Percentiles rank a stretch among this genome's conserved stretches.
Evolutionary conservation across 2,329 filamentous ascomycete genomes (phyloP).

Genomic region (Piedraia hortae): DNA sequence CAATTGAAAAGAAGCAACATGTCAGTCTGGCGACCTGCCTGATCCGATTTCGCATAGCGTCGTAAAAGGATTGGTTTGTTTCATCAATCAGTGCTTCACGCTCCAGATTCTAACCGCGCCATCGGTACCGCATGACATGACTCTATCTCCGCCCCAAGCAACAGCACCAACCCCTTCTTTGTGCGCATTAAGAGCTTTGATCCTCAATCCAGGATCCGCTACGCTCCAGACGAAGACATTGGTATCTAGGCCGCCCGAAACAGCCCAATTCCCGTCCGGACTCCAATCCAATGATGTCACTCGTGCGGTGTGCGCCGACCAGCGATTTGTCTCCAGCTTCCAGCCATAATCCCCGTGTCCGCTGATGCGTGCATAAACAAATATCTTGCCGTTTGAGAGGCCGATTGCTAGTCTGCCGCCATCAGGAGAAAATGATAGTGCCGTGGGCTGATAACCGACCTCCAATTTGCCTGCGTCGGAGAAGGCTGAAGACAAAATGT

Average conservation of each 20-base stretch:
- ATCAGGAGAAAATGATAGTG: constrained; percentile 55
- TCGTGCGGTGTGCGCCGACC: constrained; percentile 42
- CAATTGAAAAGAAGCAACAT: no score
- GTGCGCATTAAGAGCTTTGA: constrained; percentile 69
- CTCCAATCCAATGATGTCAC: constrained; percentile 54
- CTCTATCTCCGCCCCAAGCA: constrained; percentile 45
- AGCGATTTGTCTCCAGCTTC: constrained; percentile 52
- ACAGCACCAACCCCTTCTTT: constrained; percentile 88
- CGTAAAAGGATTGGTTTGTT: no score
- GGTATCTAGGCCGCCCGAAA: constrained; percentile 67
- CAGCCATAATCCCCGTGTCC: constrained; percentile 21
- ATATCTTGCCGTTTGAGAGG: constrained; percentile 62
- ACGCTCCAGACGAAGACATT: constrained; percentile 85
- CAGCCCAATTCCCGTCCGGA: constrained; percentile 44
- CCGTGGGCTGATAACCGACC: constrained; percentile 44
- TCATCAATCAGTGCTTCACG: no score
- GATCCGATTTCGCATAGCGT: no score
- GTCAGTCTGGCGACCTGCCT: no score
- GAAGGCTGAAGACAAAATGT: constrained; percentile 37
- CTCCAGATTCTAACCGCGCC: constrained; percentile 77
- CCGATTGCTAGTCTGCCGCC: constrained; percentile 60
- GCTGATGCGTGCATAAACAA: constrained; percentile 30
- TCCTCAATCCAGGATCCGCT: constrained; percentile 50
- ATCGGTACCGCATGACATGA: constrained; percentile 64
- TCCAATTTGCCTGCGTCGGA: constrained; percentile 28